Base-by-base conservation (phyloP, 306 rosid species). In the Pterocarpus macrocarpus region DNA sequence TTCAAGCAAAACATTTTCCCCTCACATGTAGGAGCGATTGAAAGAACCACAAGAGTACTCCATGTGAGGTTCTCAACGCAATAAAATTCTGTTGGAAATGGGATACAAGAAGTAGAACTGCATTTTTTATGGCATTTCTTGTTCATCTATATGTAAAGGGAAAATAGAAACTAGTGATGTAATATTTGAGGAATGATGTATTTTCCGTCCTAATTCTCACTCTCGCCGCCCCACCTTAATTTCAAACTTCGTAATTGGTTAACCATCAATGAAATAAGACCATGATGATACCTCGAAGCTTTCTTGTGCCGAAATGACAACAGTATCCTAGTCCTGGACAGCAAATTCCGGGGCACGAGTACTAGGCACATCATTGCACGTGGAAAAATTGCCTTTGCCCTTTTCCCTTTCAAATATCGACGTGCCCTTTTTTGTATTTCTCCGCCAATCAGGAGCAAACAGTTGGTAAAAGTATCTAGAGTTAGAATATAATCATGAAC, bases 381-480 rank as follows among this genome's bases (percentile, higher is more conserved):
- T 17, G 1, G 17, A 44, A 32, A 9, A 43, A 10, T 44, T 16
- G 34, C 7, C 7, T 11, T 8, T 65, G 8, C 33, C 33, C 71
- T 69, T 3, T 65, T 13, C 14, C 53, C n/a, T 47, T 28, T 30
- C 57, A 69, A 69, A 2, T 44, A 28, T 30, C 14, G 47, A 13
- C 13, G 12, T 47, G 61, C 13, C 14, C 38, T 69, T 69, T 49
- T 13, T n/a, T 1, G 28, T 22, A 22, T 47, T 30, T 47, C 7
- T 30, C 75, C 39, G 12, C 12, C 43, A 69, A 32, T 69, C 75
- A 69, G 13, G 32, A 45, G 43, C 38, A 68, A 68, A 68, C 11
- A 34, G 44, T 34, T 63, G 69, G 45, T 14, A 35, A 63, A 35
- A 63, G 34, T 11, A 8, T 63, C 1, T 5, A 34, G 28, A 13